Evolutionary conservation across 768 basidiomycete species (phyloP), one percentile per base, ranked within the genome.

Genomic region (Tylopilus cervinicoccineus): DNA sequence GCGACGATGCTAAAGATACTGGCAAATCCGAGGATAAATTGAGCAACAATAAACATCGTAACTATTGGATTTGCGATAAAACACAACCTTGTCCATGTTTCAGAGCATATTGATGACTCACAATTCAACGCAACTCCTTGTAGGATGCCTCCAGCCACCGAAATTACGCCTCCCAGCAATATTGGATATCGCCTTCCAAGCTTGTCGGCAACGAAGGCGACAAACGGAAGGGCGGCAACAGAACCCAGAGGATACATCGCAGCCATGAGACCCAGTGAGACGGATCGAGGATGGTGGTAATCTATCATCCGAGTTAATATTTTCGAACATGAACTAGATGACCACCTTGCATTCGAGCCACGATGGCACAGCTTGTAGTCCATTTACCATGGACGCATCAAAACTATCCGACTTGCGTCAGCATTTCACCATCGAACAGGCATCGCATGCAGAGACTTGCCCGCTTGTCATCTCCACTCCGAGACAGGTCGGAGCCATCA

Each of bases 161-260:
- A 37, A n/a, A 43, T 29, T 3, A 31, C 9, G 2, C 34, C 41
- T 20, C 40, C 47, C 4, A 48, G 19, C 3, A 48, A 23, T 17
- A 48, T 48, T 12, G 47, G 27, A 16, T 23, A 37, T 43, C 48
- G 33, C 13, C 48, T 48, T 16, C 48, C 48, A 9, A 43, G 1
- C 33, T 29, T 42, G 29, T 48, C 47, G n/a, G 42, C 47, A 22
- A 42, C 5, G 9, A 16, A 14, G 2, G 48, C 22, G n/a, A 43
- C 48, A 14, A 79, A 60, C 0, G 81, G 81, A 6, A 83, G 61
- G 1, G 78, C 74, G 17, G 69, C 51, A 19, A 82, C 74, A 4
- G 77, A 76, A 10, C 82, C 82, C 5, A 83, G 72, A 3, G 80
- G 77, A 56, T 81, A 83, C 55, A 79, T 74, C 0, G 80, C 69